Conservation (phyloP, 441 rosid genomes). For the Mallotus japonicus region DNA sequence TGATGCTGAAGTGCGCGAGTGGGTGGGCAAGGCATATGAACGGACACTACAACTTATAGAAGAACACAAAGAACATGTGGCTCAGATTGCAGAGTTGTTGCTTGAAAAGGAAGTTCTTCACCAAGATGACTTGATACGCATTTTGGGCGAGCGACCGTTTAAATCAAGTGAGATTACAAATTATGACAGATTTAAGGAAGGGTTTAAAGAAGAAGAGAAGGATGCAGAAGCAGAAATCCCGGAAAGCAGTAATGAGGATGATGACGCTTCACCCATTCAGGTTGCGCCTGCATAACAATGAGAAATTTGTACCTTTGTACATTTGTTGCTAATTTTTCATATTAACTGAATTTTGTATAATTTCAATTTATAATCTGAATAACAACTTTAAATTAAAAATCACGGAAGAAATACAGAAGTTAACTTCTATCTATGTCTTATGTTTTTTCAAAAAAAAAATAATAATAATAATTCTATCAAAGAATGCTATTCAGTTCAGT, state of each 20-base stretch:
- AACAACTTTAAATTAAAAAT: not conserved
- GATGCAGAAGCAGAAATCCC: conserved; percentile 21
- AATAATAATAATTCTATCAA: too few relatives aligned
- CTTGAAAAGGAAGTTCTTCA: conserved; percentile 67
- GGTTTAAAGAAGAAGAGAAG: conserved; percentile 40
- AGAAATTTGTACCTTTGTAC: conserved; percentile 31
- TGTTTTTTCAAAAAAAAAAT: too few relatives aligned
- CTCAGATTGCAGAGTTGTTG: conserved; percentile 54
- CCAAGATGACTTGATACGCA: conserved; percentile 54
- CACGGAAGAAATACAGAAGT: not conserved
- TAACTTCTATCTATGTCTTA: too few relatives aligned
- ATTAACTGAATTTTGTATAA: conserved; percentile 8
- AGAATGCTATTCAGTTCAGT: too few relatives aligned
- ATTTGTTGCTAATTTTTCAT: conserved; percentile 13
- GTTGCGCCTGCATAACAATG: conserved; percentile 51
- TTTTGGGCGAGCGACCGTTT: conserved; percentile 59
- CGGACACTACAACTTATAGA: conserved; percentile 47
- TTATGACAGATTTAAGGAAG: conserved; percentile 55
- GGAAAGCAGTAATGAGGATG: conserved; percentile 27
- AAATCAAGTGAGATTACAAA: conserved; percentile 50
- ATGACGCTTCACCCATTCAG: conserved; percentile 51
- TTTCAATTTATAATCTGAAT: not conserved
- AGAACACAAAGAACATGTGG: conserved; percentile 60
- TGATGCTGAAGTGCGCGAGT: conserved; percentile 59
- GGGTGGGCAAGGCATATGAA: conserved; percentile 53